Conservation (phyloP, 352 stramenopile genomes). For the Globisporangium echinulatum region DNA sequence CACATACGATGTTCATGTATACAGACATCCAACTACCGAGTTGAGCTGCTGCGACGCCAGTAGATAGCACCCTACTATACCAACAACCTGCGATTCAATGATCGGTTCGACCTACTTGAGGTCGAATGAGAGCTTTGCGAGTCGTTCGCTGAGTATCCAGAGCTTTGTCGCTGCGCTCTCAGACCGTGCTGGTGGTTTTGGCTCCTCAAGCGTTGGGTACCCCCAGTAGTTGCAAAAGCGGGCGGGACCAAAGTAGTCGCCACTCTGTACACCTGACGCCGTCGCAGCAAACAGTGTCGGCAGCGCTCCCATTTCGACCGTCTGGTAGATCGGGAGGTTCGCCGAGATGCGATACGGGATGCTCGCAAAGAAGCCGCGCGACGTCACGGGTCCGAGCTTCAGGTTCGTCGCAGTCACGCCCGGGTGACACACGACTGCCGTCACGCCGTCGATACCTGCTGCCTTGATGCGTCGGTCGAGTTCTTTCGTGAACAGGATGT, state of each 20-base stretch:
- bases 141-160: constrained; percentile 34
- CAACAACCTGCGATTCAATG: background rate
- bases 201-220: constrained; percentile 28
- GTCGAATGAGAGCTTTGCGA: constrained; percentile 23
- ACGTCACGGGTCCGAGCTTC: constrained; percentile 14
- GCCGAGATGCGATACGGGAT: constrained; percentile 20
- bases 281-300: constrained; percentile 39
- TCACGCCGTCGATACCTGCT: constrained; percentile 16
- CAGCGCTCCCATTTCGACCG: constrained; percentile 33
- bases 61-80: too few relatives aligned
- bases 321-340: constrained; percentile 31
- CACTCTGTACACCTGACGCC: constrained; percentile 13
- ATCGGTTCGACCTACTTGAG: background rate
- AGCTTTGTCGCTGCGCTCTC: constrained; percentile 21
- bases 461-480: constrained; percentile 28
- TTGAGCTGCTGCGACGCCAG: too few relatives aligned
- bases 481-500: constrained; percentile 43
- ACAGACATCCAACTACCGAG: too few relatives aligned
- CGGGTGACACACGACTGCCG: constrained; percentile 23
- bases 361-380: constrained; percentile 18
- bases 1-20: too few relatives aligned
- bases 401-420: constrained; percentile 32
- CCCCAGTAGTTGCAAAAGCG: constrained; percentile 22
- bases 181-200: constrained; percentile 21
- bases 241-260: constrained; percentile 28